Conservation (phyloP, 2,329 filamentous ascomycete genomes). For the Alternaria ventricosa region DNA sequence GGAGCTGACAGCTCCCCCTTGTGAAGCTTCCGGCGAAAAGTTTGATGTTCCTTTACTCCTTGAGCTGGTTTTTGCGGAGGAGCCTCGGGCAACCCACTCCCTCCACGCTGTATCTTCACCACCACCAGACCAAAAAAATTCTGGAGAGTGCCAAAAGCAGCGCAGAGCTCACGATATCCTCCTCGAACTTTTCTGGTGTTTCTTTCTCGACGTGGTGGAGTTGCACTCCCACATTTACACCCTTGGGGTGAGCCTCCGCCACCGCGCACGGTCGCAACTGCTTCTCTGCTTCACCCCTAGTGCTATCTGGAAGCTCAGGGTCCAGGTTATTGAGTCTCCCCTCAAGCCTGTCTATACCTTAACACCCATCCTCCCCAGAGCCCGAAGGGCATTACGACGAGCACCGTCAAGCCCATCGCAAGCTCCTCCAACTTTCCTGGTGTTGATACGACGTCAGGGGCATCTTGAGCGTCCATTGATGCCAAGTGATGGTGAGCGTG, state of each 20-base stretch:
- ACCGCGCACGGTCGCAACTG: neutral
- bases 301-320: neutral
- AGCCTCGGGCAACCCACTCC: neutral
- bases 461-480: neutral
- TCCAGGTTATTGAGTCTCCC: neutral
- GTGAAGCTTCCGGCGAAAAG: neutral
- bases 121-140: constrained; percentile 1
- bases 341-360: neutral
- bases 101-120: neutral
- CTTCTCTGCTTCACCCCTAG: neutral
- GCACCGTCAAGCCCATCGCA: neutral
- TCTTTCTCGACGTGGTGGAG: neutral
- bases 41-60: neutral
- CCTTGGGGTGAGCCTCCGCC: neutral
- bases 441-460: constrained; percentile 2
- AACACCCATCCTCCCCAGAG: neutral
- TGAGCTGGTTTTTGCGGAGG: neutral
- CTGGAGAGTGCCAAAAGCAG: neutral
- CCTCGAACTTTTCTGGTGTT: neutral
- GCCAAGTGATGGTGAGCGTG: constrained; percentile 7
- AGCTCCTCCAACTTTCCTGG: constrained; percentile 10
- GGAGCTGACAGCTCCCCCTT: neutral
- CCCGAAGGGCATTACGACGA: neutral
- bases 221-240: neutral
- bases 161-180: neutral